Evolutionary conservation across 1,284 basidiomycete genomes (phyloP).

Genomic region (Rhodotorula sp.): DNA sequence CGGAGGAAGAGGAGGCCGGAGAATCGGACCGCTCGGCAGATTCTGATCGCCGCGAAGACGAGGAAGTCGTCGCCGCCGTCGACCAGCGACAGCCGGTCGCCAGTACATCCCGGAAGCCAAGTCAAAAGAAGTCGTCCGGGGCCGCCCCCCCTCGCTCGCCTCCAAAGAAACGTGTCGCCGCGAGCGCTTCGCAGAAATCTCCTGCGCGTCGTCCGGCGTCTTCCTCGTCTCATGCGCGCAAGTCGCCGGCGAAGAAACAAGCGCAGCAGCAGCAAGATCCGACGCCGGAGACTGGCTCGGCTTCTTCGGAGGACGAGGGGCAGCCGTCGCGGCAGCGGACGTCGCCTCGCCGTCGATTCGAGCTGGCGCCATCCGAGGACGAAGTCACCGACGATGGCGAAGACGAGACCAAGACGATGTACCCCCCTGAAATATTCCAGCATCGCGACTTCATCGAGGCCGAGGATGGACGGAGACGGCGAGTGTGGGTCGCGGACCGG

Average conservation of each 20-base stretch:
- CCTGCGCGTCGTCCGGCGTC: too few relatives aligned
- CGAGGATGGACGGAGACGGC: not conserved
- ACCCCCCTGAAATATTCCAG: not conserved
- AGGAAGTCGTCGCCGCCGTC: too few relatives aligned
- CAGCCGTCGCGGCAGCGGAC: too few relatives aligned
- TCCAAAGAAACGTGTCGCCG: not conserved
- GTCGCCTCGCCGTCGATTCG: not conserved
- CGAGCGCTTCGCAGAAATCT: not conserved
- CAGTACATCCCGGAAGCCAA: not conserved
- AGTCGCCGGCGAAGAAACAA: not conserved
- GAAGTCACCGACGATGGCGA: not conserved
- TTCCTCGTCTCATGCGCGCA: not conserved
- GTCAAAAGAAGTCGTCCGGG: not conserved
- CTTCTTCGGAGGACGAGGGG: too few relatives aligned
- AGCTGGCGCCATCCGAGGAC: not conserved
- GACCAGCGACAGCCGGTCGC: not conserved
- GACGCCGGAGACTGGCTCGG: not conserved
- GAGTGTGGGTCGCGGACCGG: not conserved
- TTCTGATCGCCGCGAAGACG: too few relatives aligned
- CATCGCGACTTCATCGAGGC: not conserved
- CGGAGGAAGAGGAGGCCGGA: too few relatives aligned
- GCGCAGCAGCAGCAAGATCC: not conserved
- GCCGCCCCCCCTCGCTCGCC: not conserved
- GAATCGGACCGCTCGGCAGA: too few relatives aligned
- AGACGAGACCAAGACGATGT: not conserved